Base-by-base conservation (phyloP, 345 rosid genomes). In the Excoecaria agallocha region DNA sequence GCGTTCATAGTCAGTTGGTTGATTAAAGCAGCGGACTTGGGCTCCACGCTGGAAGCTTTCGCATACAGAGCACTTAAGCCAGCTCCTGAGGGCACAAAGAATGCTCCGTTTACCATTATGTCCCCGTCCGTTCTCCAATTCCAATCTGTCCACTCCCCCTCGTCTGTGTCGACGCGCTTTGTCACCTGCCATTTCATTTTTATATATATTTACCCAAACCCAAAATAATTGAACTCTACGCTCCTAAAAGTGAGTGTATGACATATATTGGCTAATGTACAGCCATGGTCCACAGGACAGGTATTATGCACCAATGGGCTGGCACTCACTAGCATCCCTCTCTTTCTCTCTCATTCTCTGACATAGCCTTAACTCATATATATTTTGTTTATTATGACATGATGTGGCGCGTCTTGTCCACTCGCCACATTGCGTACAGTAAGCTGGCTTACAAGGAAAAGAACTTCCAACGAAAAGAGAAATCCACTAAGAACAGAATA, bases 101-200 rank as follows among this genome's bases (percentile, higher is more conserved):
- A 96, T 0, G 99, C 99, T 12, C 99, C 98, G 71, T 96, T 96
- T 67, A 87, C 78, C 93, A 96, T 75, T 3, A 91, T 13, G 81
- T 96, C 99, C 68, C 97, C 97, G 3, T 91, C 98, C 24, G 97
- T 91, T 35, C 97, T 87, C 99, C 99, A 96, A 74, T 96, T 96
- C 99, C 99, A 96, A 19, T 19, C 84, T 4, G 70, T 12, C 99
- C 98, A 93, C 0, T 86, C 87, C 24, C 62, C 72, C 80, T 90
- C 98, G 46, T 85, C 79, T 5, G 93, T 76, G 0, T 91, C 93
- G 84, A 93, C 99, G 51, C 99, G 88, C 84, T 91, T 96, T 6
- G 99, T 96, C 80, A 96, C 98, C 99, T 96, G 77, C n/a, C 66
- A 24, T 3, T 17, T 4, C 66, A 61, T 12, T 12, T 4, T 30